Base-by-base conservation (phyloP, 73 alveolate species). In the Paramecium tetraurelia region DNA sequence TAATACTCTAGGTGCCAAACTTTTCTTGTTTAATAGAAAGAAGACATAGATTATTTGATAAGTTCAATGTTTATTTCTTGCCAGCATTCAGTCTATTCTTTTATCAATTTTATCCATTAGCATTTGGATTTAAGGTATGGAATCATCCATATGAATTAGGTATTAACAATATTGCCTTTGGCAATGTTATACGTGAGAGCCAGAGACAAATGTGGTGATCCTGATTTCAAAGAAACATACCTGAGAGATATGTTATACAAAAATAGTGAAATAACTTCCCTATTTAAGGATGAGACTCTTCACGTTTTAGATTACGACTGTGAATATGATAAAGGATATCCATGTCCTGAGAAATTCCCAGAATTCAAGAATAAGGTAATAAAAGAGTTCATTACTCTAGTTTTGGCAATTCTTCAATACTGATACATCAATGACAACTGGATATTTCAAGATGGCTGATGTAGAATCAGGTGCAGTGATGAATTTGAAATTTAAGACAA, bases 221-320 rank as follows among this genome's bases (percentile, higher is more conserved):
- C 94, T 20, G 94, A 89, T 58, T 89, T 89, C 85, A 89, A 89
- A 72, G 94, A 89, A 71, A 89, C 94, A 83, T 89, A 70, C 92
- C 84, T 89, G 29, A 89, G 94, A 89, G 98, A 96, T 85, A 96
- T 95, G 72, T 36, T 96, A 90, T 96, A 95, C 95, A 83, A 93
- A 92, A 95, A 96, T 83, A 95, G 92, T 86, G 95, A 96, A 87
- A 58, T 96, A 48, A 93, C 59, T 86, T 76, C 92, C 24, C 89
- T 95, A 11, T 96, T 96, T 94, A 87, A 95, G 14, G 97, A 96
- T 18, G 94, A 94, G 86, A 95, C 98, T 27, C 86, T 89, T 59
- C 97, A 96, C 85, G 98, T 96, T 18, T 88, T 96, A 71, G 98
- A 96, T 87, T 96, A 86, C 93, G 96, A 96, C 58, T 96, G 94